phyloP scores from a whole-genome alignment of 257 asterid genomes.

The Solanum chaucha region DNA sequence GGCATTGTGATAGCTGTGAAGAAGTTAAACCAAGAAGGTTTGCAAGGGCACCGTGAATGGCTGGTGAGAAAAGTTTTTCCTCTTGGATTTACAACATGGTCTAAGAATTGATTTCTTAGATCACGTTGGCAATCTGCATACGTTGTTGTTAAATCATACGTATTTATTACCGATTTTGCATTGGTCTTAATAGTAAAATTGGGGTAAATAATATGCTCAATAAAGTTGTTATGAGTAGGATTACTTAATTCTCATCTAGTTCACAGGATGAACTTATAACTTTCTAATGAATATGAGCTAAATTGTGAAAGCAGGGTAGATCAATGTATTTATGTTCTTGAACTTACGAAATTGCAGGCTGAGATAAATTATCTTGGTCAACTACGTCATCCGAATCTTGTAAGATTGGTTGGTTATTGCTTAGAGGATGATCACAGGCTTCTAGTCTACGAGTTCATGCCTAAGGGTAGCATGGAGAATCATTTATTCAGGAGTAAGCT shows the following conservation, averaged over 20 bases:
- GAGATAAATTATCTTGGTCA: slow-evolving; percentile 88
- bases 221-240: background rate
- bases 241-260: background rate
- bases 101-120: background rate
- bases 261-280: background rate
- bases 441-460: slow-evolving; percentile 77
- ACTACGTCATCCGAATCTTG: slow-evolving; percentile 76
- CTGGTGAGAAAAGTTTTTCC: slow-evolving; percentile 32
- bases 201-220: background rate
- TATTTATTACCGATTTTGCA: background rate
- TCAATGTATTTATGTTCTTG: background rate
- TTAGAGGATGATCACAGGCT: slow-evolving; percentile 88
- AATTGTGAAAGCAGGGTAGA: background rate
- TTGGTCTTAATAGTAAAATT: background rate
- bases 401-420: slow-evolving; percentile 78
- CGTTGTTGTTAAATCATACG: background rate
- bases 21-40: slow-evolving; percentile 74
- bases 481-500: slow-evolving; percentile 82
- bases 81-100: background rate
- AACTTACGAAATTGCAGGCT: slow-evolving; percentile 37
- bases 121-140: background rate
- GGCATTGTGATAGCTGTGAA: slow-evolving; percentile 83
- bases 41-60: slow-evolving; percentile 98
- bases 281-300: background rate
- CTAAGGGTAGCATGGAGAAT: slow-evolving; percentile 95